Percentiles rank a stretch among this genome's conserved stretches.
Evolutionary conservation across 2,329 filamentous ascomycete species (phyloP).

Genomic region (Lomentospora prolificans): DNA sequence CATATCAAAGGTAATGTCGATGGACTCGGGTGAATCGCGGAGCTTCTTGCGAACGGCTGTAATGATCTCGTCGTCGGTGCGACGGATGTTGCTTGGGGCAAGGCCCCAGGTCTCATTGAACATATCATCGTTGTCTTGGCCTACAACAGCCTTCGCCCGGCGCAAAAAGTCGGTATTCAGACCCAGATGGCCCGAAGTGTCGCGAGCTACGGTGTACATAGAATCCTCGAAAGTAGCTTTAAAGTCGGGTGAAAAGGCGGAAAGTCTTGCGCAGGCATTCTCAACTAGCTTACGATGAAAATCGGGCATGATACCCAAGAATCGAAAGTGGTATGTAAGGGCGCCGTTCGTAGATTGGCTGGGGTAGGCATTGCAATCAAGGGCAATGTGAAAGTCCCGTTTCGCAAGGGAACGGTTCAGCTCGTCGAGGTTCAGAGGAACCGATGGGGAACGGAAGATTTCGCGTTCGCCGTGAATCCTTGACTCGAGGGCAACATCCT

Average conservation of each 20-base stretch:
- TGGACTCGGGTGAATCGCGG: conserved; percentile 14
- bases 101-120: conserved; percentile 13
- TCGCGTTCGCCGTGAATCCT: conserved; percentile 24
- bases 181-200: conserved; percentile 8
- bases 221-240: conserved; percentile 11
- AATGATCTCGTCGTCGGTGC: conserved; percentile 15
- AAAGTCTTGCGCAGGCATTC: conserved; percentile 9
- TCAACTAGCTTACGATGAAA: conserved; percentile 12
- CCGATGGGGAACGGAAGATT: conserved; percentile 21
- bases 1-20: conserved; percentile 14
- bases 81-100: conserved; percentile 10
- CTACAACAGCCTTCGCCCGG: conserved; percentile 9
- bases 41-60: conserved; percentile 14
- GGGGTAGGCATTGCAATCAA: conserved; percentile 21
- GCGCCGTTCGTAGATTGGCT: conserved; percentile 9
- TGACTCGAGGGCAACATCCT: conserved; percentile 39
- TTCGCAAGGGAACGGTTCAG: conserved; percentile 16
- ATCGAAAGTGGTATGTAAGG: conserved; percentile 11
- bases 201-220: conserved; percentile 10
- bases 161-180: conserved; percentile 10
- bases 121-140: conserved; percentile 11
- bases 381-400: conserved; percentile 20
- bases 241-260: background rate
- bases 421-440: conserved; percentile 21
- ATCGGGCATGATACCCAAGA: conserved; percentile 27